Conservation (phyloP, 2,329 filamentous ascomycete species). For the Mycosphaerella sp. region DNA sequence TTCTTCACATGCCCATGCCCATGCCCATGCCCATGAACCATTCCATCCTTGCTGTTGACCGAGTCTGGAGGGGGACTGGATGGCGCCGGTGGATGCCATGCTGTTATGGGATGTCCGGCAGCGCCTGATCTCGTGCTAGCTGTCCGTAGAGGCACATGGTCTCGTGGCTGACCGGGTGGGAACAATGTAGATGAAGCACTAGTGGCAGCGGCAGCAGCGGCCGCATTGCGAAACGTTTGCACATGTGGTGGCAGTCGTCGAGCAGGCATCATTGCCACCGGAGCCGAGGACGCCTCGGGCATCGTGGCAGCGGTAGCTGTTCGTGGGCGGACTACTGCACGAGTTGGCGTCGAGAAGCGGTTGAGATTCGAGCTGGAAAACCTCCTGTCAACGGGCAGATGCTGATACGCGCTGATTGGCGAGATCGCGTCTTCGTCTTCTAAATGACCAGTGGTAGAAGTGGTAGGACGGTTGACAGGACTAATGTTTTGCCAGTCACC, state of each 20-base stretch:
- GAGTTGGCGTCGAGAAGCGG: constrained; percentile 27
- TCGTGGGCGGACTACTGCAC: constrained; percentile 14
- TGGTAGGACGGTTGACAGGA: constrained; percentile 15
- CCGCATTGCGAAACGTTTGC: constrained; percentile 29
- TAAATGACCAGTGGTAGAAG: constrained; percentile 14
- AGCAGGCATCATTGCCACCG: constrained; percentile 3
- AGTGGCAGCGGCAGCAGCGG: constrained; percentile 14
- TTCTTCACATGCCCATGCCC: background rate
- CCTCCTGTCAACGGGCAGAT: constrained; percentile 8
- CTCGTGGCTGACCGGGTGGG: constrained; percentile 20
- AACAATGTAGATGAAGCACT: constrained; percentile 27
- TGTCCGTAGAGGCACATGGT: constrained; percentile 27
- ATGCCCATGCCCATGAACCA: background rate
- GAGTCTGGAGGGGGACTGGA: constrained; percentile 5
- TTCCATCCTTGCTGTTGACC: constrained; percentile 12
- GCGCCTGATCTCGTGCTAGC: constrained; percentile 22
- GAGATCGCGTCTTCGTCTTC: constrained; percentile 24
- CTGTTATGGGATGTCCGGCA: constrained; percentile 31
- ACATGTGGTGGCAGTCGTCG: constrained; percentile 29
- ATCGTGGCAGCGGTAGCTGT: constrained; percentile 15
- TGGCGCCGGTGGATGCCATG: constrained; percentile 32
- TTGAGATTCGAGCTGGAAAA: constrained; percentile 7
- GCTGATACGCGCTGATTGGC: constrained; percentile 5
- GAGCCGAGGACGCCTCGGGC: constrained; percentile 2
- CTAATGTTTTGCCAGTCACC: constrained; percentile 28